These are phyloP conservation scores for Ceratocystis eucalypticola DNA, from an alignment of 2,329 filamentous ascomycete species.

Conservation along the genomic window DNA sequence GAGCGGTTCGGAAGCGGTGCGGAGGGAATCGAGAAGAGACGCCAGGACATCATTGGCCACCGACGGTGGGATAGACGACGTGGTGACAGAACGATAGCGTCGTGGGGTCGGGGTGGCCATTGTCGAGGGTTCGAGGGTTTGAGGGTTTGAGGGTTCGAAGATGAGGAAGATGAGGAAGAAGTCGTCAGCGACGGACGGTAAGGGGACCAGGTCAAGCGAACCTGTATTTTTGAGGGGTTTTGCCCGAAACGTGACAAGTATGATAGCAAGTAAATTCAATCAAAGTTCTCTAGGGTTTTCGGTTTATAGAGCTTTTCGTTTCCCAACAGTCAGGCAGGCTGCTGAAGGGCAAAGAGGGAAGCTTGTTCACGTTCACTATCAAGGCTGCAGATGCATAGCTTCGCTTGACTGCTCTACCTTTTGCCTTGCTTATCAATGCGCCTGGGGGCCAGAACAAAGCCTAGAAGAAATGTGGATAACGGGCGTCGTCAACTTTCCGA, in stretches of 20 bases:
- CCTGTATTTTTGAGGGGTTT: neutral
- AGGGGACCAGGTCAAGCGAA: neutral
- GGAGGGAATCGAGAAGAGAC: slow-evolving; percentile 37
- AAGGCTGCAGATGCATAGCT: slow-evolving; percentile 6
- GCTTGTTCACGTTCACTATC: neutral
- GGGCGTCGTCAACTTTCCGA: neutral
- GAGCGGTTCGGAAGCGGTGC: slow-evolving; percentile 27
- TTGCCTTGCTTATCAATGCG: slow-evolving; percentile 8
- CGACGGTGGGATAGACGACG: slow-evolving; percentile 42
- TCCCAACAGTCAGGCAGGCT: neutral
- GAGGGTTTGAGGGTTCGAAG: neutral
- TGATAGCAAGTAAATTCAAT: too few relatives aligned
- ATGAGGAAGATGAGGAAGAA: neutral
- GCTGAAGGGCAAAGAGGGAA: neutral
- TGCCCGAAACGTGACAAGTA: too few relatives aligned
- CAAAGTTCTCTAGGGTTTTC: too few relatives aligned
- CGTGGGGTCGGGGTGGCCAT: slow-evolving; percentile 29
- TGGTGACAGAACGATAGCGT: slow-evolving; percentile 52
- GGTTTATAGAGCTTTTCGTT: too few relatives aligned
- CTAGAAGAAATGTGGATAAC: neutral
- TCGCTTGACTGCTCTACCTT: neutral
- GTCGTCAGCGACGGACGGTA: neutral
- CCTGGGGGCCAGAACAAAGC: neutral
- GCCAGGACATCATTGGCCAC: slow-evolving; percentile 49
- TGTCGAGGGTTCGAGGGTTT: neutral